phyloP scores from a whole-genome alignment of 1,284 basidiomycete species.

The Lentinula novae-zelandiae region DNA sequence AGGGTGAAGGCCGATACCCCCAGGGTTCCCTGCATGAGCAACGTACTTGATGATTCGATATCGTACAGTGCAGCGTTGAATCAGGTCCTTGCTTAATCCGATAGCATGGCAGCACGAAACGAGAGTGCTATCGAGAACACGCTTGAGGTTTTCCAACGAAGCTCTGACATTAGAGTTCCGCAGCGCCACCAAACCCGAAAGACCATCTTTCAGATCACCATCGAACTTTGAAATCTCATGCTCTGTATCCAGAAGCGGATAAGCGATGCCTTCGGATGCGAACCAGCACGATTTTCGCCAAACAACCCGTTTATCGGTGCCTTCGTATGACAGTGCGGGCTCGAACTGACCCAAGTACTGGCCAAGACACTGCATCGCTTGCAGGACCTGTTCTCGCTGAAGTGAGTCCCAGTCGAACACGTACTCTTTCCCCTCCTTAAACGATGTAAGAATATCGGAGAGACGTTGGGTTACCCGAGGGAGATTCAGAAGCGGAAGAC shows the following conservation, averaged over 20 bases:
- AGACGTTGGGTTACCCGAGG: neutral
- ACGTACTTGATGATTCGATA: constrained; percentile 5
- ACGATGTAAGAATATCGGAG: neutral
- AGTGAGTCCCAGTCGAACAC: neutral
- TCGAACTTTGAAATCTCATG: constrained; percentile 7
- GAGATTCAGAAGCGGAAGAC: neutral
- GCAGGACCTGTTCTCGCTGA: neutral
- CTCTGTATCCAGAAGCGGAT: neutral
- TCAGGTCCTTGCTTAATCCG: neutral
- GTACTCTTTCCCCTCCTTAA: neutral
- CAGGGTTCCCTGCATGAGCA: constrained; percentile 3
- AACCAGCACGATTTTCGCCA: constrained; percentile 5
- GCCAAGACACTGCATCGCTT: neutral
- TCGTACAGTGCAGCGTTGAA: constrained; percentile 2
- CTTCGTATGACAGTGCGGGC: constrained; percentile 4
- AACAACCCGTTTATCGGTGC: constrained; percentile 1
- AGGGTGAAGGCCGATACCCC: constrained; percentile 7
- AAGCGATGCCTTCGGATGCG: constrained; percentile 1
- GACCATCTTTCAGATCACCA: constrained; percentile 4
- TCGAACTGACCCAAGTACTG: neutral
- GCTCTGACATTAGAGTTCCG: neutral
- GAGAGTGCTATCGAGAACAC: constrained; percentile 4
- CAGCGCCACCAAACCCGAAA: neutral
- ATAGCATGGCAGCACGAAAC: neutral
- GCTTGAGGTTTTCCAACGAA: constrained; percentile 1